Conservation (phyloP, 2,329 filamentous ascomycete species). For the Nemania abortiva region DNA sequence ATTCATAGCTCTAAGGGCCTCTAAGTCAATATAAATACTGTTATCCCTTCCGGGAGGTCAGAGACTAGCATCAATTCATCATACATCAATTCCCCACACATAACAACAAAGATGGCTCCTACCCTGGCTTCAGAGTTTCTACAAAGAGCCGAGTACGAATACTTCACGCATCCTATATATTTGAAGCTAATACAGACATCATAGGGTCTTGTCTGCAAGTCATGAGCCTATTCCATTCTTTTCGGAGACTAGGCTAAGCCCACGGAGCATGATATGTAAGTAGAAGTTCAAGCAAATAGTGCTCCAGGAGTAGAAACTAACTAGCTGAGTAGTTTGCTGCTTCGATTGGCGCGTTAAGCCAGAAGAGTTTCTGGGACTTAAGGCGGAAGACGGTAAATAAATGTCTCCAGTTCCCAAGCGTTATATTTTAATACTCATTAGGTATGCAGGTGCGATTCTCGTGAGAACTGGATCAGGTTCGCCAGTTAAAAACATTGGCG, state of each 20-base stretch:
- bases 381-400: constrained; percentile 5
- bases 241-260: not conserved
- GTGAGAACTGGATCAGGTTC: constrained; percentile 13
- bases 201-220: constrained; percentile 13
- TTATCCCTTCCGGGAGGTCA: not conserved
- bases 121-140: constrained; percentile 15
- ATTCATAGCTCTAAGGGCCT: not conserved
- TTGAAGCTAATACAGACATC: not conserved
- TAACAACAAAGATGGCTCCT: constrained; percentile 18
- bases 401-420: not conserved
- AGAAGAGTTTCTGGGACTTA: constrained; percentile 17
- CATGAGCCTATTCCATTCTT: constrained; percentile 16
- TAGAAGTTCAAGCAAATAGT: not conserved
- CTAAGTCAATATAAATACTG: not conserved
- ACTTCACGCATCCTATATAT: not conserved
- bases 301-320: not conserved
- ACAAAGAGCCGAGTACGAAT: constrained; percentile 17
- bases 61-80: not conserved
- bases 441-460: not conserved
- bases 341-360: constrained; percentile 20
- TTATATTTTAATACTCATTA: not conserved
- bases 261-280: constrained; percentile 30
- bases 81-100: not conserved
- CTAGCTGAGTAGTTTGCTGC: constrained; percentile 11
- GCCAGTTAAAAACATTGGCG: constrained; percentile 9